Conservation (phyloP, 2,329 filamentous ascomycete species). For the Xylariaceae sp. region DNA sequence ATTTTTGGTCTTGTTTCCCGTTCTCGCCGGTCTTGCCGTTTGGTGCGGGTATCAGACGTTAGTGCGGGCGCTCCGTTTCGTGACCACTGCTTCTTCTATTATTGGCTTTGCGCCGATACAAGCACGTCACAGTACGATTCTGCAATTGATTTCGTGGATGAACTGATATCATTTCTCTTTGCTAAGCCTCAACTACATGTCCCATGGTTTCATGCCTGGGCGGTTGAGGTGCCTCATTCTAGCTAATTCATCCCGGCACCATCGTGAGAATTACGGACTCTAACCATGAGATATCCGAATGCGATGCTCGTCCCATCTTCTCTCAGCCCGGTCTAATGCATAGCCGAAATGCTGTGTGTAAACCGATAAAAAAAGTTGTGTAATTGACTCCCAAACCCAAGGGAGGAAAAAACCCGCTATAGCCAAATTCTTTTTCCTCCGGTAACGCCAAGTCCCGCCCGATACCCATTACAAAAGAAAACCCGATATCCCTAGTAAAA, state of each 20-base stretch:
- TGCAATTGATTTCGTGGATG: neutral
- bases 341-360: slow-evolving; percentile 1
- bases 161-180: neutral
- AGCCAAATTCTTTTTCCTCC: neutral
- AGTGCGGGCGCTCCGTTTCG: slow-evolving; percentile 1
- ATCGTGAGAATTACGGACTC: neutral
- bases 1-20: slow-evolving; percentile 20
- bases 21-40: slow-evolving; percentile 9
- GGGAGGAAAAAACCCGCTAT: neutral
- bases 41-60: slow-evolving; percentile 17
- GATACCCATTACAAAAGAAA: slow-evolving; percentile 1
- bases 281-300: neutral
- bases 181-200: neutral
- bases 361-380: neutral
- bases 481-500: slow-evolving; percentile 8
- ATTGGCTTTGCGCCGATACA: neutral
- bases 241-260: neutral
- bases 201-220: neutral
- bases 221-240: neutral
- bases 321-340: slow-evolving; percentile 2
- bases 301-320: neutral
- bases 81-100: neutral
- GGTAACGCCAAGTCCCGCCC: slow-evolving; percentile 5
- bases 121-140: neutral
- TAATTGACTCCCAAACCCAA: neutral